phyloP scores from a whole-genome alignment of 768 basidiomycete species.

The Lactarius hatsudake region DNA sequence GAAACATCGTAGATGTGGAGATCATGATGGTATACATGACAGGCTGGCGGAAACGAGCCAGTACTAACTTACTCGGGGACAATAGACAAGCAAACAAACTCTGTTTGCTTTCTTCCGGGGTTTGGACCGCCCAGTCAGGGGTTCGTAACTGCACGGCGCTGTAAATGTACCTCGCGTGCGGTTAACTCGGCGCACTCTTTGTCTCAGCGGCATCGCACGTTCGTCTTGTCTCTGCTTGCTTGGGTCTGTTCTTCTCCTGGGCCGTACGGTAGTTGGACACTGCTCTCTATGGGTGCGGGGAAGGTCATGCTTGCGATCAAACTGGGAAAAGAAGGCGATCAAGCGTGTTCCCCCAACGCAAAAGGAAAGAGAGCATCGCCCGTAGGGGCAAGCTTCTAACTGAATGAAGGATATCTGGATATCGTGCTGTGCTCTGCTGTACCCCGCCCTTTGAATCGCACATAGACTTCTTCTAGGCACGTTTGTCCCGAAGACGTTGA shows the following conservation, averaged over 20 bases:
- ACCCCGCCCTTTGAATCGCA: constrained; percentile 5
- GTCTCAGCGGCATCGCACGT: neutral
- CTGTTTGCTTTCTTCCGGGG: neutral
- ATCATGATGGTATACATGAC: neutral
- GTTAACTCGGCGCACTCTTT: neutral
- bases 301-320: neutral
- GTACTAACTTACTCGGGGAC: neutral
- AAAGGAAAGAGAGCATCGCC: neutral
- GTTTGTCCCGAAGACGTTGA: neutral
- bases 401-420: neutral
- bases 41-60: neutral
- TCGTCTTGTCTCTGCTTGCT: neutral
- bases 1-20: neutral
- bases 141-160: neutral
- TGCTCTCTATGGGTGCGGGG: neutral
- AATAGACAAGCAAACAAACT: neutral
- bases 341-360: neutral
- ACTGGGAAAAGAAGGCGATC: neutral
- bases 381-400: neutral
- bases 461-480: neutral
- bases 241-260: neutral
- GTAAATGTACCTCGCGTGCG: neutral
- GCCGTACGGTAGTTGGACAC: neutral
- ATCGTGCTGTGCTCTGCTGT: neutral
- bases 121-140: neutral